Conservation (phyloP, 768 basidiomycete genomes). For the Galerina sulciceps region DNA sequence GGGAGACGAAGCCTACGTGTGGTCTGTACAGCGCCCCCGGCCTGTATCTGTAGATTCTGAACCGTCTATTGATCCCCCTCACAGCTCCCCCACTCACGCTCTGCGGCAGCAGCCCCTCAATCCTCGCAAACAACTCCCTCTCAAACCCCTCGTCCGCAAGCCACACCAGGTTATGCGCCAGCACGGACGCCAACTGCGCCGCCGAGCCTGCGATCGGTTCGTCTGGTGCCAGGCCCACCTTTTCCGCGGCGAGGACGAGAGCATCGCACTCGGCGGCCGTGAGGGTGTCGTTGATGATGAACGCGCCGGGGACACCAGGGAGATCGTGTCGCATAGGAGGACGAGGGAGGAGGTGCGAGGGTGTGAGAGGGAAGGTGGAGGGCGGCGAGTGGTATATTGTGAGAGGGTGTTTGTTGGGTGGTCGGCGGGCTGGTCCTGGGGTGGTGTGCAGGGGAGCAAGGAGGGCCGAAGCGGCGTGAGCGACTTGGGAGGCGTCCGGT, state of each 20-base stretch:
- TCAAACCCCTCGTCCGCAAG: conserved; percentile 50
- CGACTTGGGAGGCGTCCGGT: conserved; percentile 17
- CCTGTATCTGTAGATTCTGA: conserved; percentile 55
- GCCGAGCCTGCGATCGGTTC: conserved; percentile 53
- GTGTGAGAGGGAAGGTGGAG: conserved; percentile 34
- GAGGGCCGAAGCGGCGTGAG: conserved; percentile 16
- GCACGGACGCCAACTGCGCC: conserved; percentile 44
- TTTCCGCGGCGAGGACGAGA: conserved; percentile 48
- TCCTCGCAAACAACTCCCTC: conserved; percentile 41
- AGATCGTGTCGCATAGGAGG: conserved; percentile 39
- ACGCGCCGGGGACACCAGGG: conserved; percentile 49
- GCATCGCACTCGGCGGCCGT: conserved; percentile 45
- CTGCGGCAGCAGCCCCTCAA: conserved; percentile 45
- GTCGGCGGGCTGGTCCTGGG: conserved; percentile 51
- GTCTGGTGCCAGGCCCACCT: conserved; percentile 53
- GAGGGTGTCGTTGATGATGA: conserved; percentile 53
- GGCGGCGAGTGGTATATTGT: conserved; percentile 50
- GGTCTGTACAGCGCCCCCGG: conserved; percentile 54
- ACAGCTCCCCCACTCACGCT: conserved; percentile 45
- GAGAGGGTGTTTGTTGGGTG: conserved; percentile 56
- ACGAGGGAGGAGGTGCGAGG: conserved; percentile 24
- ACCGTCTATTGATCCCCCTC: conserved; percentile 51
- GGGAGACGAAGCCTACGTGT: conserved; percentile 35
- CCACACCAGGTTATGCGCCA: conserved; percentile 58
- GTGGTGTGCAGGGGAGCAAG: conserved; percentile 38